These are phyloP conservation scores for Ceratorhiza oryzae-sativae DNA, from an alignment of 1,284 basidiomycete genomes.

Conservation along the genomic window DNA sequence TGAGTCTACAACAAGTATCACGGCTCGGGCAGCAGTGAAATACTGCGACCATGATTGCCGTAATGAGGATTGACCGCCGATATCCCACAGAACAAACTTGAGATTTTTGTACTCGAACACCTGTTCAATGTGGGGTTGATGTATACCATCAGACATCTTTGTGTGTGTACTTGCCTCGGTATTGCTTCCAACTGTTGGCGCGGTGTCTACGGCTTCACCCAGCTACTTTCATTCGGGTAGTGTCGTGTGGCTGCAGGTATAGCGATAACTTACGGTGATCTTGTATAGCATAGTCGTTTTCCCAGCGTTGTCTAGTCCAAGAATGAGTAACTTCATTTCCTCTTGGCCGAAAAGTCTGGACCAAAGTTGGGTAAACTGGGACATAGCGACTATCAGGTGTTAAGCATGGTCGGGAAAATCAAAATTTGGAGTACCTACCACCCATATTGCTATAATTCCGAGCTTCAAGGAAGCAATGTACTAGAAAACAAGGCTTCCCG, in stretches of 20 bases:
- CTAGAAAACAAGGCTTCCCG: neutral
- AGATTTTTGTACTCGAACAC: slow-evolving; percentile 50
- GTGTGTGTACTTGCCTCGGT: slow-evolving; percentile 43
- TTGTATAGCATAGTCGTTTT: slow-evolving; percentile 41
- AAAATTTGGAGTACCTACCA: neutral
- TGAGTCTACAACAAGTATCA: slow-evolving; percentile 51
- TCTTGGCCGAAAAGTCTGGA: slow-evolving; percentile 38
- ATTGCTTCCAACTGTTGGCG: slow-evolving; percentile 52
- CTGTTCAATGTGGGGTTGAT: slow-evolving; percentile 8
- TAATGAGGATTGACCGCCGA: slow-evolving; percentile 50
- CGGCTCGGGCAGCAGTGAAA: slow-evolving; percentile 48
- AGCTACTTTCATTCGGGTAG: slow-evolving; percentile 40
- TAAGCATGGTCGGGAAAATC: neutral
- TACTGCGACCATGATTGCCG: slow-evolving; percentile 50
- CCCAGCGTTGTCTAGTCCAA: slow-evolving; percentile 42
- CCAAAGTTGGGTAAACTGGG: slow-evolving; percentile 39
- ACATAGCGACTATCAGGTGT: slow-evolving; percentile 17
- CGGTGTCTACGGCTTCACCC: slow-evolving; percentile 50
- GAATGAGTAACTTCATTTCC: slow-evolving; percentile 41
- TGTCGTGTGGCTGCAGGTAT: neutral
- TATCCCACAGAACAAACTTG: slow-evolving; percentile 51
- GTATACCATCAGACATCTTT: neutral
- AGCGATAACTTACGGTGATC: slow-evolving; percentile 37
- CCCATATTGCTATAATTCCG: slow-evolving; percentile 7
- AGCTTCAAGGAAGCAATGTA: neutral